Base-by-base conservation (phyloP, 2,329 filamentous ascomycete species). In the Calonectria hongkongensis region DNA sequence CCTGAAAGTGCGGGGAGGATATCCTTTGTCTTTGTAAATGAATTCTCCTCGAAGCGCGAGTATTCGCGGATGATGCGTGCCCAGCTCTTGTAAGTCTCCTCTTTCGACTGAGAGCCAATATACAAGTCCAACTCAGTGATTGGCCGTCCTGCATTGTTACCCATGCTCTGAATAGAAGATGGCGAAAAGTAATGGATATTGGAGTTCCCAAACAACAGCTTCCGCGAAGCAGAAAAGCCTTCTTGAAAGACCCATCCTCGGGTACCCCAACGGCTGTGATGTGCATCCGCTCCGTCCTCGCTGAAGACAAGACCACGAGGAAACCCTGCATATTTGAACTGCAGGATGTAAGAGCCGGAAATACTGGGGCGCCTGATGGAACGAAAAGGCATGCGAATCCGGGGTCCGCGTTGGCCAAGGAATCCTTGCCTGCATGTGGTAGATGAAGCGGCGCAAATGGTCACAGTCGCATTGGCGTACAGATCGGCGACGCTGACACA, bases 21-120 rank as follows among this genome's bases (percentile, higher is more conserved):
- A 30, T 60, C 54, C 13, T 60, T 60, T 60, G 54, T 60, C 33
- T 60, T 60, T 41, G 54, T 60, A 28, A 60, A 60, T 7, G 54
- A 60, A 18, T 41, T 41, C n/a, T 60, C 54, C 27, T 60, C 54
- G 33, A 41, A 41, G n/a, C 54, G 54, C 10, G 54, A 41, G 54
- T 60, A 60, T 18, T 60, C 54, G 54, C 54, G 33, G 33, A 60
- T 10, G 54, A 60, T 60, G 54, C 33, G 54, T 16, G 54, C 33
- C 54, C 54, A 60, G 36, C 21, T 41, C 7, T 60, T 60, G 54
- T 60, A 60, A 18, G 54, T 60, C 21, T 60, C 54, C 21, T 60
- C 54, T 41, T 12, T 60, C 2, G 33, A 27, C 16, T 60, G 54
- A 21, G 54, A 60, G 33, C n/a, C 18, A 12, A 60, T 60, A 15